Base-by-base conservation (phyloP, 2,329 filamentous ascomycete species). In the Sporothrix mexicana region DNA sequence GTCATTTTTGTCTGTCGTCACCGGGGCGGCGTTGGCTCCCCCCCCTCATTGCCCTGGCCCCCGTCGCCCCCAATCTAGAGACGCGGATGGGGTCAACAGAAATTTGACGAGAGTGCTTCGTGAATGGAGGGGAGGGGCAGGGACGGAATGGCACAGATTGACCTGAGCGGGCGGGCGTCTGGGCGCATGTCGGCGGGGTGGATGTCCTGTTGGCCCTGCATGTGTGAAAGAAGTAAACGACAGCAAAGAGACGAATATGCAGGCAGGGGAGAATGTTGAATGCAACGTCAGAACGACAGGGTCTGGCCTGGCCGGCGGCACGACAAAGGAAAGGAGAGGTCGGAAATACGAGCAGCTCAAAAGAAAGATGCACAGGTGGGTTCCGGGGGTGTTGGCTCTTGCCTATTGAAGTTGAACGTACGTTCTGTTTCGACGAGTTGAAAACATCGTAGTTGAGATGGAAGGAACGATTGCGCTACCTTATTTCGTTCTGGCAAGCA, bases 111-210 rank as follows among this genome's bases (percentile, higher is more conserved):
- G 30, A 36, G 15, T 17, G 5, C 13, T 23, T 15, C 15, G 43
- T 51, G n/a, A 7, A 25, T n/a, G 66, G 66, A 30, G 30, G 47
- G 10, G 66, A 69, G 66, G 66, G 66, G 66, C 51, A 23, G 66
- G 49, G 25, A 55, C 49, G 17, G 30, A 55, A 57, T 69, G 10
- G 59, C 15, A 41, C 20, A 25, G 30, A 36, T 36, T 36, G 30
- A 41, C 36, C 25, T 55, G 66, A 25, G 66, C 57, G 66, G 30
- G n/a, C 43, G 66, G 66, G 43, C 7, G 30, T 36, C 47, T 55
- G 15, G 53, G 36, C 36, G 36, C 49, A 36, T 51, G 25, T 51
- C 23, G 67, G 25, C 49, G 49, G 67, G 17, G 67, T 43, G n/a
- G 49, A 23, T 17, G 36, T 17, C 36, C n/a, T 30, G 51, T 23